These are phyloP conservation scores for Tothia fuscella DNA, from an alignment of 2,329 filamentous ascomycete genomes.

Conservation along the genomic window DNA sequence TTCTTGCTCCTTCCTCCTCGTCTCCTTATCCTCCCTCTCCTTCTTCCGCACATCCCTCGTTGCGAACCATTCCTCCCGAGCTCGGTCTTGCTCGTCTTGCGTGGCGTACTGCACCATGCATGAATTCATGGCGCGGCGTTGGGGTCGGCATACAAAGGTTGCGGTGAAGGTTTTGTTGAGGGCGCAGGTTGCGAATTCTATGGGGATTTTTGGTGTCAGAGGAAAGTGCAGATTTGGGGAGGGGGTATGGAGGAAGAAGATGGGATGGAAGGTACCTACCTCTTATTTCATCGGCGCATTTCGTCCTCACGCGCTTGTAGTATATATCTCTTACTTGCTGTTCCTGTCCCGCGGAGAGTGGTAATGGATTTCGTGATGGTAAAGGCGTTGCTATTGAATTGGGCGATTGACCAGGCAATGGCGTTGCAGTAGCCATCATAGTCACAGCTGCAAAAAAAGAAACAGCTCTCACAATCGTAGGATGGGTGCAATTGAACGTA, in stretches of 20 bases:
- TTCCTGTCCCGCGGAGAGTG: slow-evolving; percentile 72
- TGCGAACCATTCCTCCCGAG: slow-evolving; percentile 87
- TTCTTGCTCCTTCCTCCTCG: slow-evolving; percentile 30
- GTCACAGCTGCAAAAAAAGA: too few species aligned
- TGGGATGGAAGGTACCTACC: slow-evolving; percentile 20
- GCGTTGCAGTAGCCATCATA: too few species aligned
- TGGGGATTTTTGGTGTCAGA: background rate
- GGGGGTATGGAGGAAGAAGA: background rate
- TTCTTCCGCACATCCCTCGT: slow-evolving; percentile 57
- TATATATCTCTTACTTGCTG: slow-evolving; percentile 70
- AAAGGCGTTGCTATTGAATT: slow-evolving; percentile 10
- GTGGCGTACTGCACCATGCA: slow-evolving; percentile 88
- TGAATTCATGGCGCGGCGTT: slow-evolving; percentile 78
- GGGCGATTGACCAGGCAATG: too few species aligned
- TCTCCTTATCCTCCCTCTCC: slow-evolving; percentile 48
- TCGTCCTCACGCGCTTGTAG: slow-evolving; percentile 62
- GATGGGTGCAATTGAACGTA: too few species aligned
- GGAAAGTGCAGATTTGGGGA: background rate
- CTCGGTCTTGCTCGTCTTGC: slow-evolving; percentile 72
- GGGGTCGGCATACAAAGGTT: slow-evolving; percentile 69
- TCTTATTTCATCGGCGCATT: slow-evolving; percentile 51
- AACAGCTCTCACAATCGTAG: too few species aligned
- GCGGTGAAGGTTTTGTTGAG: slow-evolving; percentile 75
- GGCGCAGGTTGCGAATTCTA: slow-evolving; percentile 88
- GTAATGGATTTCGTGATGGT: slow-evolving; percentile 58